Conservation (phyloP, 306 rosid species). For the Vigna trinervia region DNA sequence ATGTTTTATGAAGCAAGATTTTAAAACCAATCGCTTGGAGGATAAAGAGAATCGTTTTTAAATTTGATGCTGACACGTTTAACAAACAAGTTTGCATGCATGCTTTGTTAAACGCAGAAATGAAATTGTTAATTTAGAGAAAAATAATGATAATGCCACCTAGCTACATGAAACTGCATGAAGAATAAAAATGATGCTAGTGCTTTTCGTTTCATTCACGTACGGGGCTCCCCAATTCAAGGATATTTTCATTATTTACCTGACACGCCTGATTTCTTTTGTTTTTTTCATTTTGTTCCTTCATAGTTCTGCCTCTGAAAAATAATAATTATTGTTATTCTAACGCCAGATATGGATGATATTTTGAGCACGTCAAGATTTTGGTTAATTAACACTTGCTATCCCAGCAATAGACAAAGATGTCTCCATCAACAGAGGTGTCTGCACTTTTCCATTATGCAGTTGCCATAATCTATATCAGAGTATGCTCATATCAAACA, state of each 20-base stretch:
- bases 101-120: constrained; percentile 51
- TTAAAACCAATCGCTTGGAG: constrained; percentile 38
- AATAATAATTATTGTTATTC: constrained; percentile 53
- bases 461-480: constrained; percentile 46
- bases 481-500: constrained; percentile 40
- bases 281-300: constrained; percentile 32
- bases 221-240: constrained; percentile 71
- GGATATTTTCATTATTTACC: constrained; percentile 81
- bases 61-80: constrained; percentile 47
- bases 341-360: constrained; percentile 54
- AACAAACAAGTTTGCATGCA: constrained; percentile 53
- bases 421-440: constrained; percentile 55
- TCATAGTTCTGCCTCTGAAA: constrained; percentile 36
- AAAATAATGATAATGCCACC: constrained; percentile 72
- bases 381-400: constrained; percentile 49
- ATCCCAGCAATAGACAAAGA: constrained; percentile 56
- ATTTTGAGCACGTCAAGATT: constrained; percentile 60
- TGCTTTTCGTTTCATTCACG: constrained; percentile 65
- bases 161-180: constrained; percentile 68
- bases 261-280: constrained; percentile 78
- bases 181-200: constrained; percentile 67
- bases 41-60: constrained; percentile 42
- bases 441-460: constrained; percentile 55
- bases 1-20: constrained; percentile 34
- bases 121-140: constrained; percentile 34